Evolutionary conservation across 176 grass and related monocot species (phyloP).

Genomic region (Oryza meyeriana): DNA sequence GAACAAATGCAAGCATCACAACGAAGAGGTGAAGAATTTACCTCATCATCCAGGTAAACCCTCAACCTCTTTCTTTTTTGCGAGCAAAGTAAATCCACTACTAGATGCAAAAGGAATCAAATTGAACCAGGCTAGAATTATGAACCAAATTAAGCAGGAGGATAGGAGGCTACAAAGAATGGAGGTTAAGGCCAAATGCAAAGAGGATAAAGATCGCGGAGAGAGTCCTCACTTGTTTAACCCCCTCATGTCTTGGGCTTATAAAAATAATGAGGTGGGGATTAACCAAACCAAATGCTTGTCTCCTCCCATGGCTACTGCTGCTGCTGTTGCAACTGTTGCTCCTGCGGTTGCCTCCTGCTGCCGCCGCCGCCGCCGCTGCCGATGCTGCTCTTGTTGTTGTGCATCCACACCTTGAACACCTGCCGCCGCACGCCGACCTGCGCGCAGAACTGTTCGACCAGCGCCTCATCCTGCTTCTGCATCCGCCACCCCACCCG

Average conservation of each 20-base stretch:
- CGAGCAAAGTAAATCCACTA: neutral
- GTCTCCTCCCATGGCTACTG: conserved; percentile 40
- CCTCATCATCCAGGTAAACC: neutral
- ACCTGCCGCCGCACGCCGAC: conserved; percentile 53
- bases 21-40: neutral
- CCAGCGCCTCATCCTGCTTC: conserved; percentile 60
- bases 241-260: neutral
- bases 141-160: conserved; percentile 8
- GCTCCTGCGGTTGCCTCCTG: conserved; percentile 35
- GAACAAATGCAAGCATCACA: neutral
- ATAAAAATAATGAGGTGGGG: conserved; percentile 37
- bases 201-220: neutral
- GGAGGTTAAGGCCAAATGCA: conserved; percentile 1
- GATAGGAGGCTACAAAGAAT: conserved; percentile 19
- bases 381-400: conserved; percentile 68
- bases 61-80: neutral
- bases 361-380: neutral
- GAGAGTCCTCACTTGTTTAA: conserved; percentile 18
- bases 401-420: conserved; percentile 98
- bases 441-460: conserved; percentile 53
- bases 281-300: conserved; percentile 36
- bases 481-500: conserved; percentile 67
- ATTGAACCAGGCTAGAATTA: conserved; percentile 12
- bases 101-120: conserved; percentile 20
- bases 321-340: conserved; percentile 27